Conservation (phyloP, 192 early-diverging fungal species). For the Coemansia sp. region DNA sequence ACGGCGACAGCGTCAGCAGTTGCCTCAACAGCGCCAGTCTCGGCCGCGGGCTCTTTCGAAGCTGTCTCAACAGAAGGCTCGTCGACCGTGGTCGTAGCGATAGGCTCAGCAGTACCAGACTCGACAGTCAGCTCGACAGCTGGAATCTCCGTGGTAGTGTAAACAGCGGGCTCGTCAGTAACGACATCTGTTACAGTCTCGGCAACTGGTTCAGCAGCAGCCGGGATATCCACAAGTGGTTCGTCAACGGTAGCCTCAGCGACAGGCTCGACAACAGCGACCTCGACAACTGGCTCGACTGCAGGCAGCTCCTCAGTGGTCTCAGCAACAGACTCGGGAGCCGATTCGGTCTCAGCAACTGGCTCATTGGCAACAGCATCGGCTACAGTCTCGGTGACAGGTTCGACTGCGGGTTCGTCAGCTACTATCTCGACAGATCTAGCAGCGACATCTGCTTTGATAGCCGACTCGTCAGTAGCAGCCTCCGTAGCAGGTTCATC, state of each 20-base stretch:
- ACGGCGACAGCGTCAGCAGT: not conserved
- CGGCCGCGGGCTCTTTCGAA: not conserved
- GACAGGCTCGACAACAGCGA: not conserved
- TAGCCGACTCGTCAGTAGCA: not conserved
- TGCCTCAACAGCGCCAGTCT: not conserved
- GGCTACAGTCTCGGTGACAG: not conserved
- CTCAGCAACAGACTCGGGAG: not conserved
- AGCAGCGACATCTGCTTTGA: not conserved
- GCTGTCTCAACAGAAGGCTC: not conserved
- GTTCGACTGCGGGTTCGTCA: not conserved
- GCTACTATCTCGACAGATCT: not conserved
- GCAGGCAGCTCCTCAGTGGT: not conserved
- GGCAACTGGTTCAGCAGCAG: slow-evolving; percentile 7
- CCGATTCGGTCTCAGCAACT: not conserved
- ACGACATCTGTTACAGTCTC: not conserved
- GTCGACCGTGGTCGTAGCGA: not conserved
- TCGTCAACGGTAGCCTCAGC: not conserved
- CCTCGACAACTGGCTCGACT: too few relatives aligned
- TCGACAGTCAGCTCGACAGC: too few relatives aligned
- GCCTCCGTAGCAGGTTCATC: slow-evolving; percentile 3
- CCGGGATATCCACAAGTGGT: not conserved
- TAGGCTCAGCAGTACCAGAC: not conserved
- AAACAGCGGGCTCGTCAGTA: not conserved
- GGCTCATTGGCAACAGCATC: slow-evolving; percentile 3
- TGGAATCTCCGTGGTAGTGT: too few relatives aligned